Percentiles rank a stretch among this genome's conserved stretches.
These are phyloP conservation scores for Capsella bursapastoris DNA, from an alignment of 345 rosid species.

Conservation along the genomic window DNA sequence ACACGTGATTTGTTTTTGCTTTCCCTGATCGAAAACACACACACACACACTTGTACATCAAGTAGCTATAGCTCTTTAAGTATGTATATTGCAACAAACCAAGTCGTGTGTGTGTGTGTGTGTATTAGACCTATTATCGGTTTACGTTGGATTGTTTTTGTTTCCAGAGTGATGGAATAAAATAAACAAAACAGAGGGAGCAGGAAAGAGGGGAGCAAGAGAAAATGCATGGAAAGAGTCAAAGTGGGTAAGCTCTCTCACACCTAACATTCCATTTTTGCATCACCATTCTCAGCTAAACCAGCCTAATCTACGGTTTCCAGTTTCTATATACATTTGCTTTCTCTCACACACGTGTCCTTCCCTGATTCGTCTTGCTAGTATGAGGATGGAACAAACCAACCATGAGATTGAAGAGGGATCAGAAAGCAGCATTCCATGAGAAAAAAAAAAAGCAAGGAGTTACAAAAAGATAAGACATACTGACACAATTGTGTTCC, in stretches of 20 bases:
- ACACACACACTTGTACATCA: slow-evolving; percentile 13
- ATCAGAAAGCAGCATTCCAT: neutral
- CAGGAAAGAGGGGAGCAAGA: slow-evolving; percentile 16
- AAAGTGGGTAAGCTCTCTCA: slow-evolving; percentile 46
- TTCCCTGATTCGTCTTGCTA: neutral
- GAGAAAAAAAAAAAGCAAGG: neutral
- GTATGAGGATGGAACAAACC: neutral
- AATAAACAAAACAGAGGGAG: slow-evolving; percentile 15
- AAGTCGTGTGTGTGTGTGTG: neutral
- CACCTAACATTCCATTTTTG: slow-evolving; percentile 35
- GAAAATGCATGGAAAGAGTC: slow-evolving; percentile 42
- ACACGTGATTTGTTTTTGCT: slow-evolving; percentile 34
- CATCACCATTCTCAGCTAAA: slow-evolving; percentile 45
- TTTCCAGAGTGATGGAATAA: neutral
- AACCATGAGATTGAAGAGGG: no score
- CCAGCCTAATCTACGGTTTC: slow-evolving; percentile 38
- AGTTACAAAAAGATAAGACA: neutral
- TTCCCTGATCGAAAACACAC: neutral
- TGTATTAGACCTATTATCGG: slow-evolving; percentile 6
- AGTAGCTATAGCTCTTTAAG: neutral
- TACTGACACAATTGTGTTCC: neutral
- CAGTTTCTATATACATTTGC: neutral
- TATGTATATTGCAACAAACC: neutral
- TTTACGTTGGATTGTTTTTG: slow-evolving; percentile 4
- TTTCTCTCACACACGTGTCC: slow-evolving; percentile 31